Conservation (phyloP, 2,329 filamentous ascomycete genomes). For the Arthrinium puccinioides region DNA sequence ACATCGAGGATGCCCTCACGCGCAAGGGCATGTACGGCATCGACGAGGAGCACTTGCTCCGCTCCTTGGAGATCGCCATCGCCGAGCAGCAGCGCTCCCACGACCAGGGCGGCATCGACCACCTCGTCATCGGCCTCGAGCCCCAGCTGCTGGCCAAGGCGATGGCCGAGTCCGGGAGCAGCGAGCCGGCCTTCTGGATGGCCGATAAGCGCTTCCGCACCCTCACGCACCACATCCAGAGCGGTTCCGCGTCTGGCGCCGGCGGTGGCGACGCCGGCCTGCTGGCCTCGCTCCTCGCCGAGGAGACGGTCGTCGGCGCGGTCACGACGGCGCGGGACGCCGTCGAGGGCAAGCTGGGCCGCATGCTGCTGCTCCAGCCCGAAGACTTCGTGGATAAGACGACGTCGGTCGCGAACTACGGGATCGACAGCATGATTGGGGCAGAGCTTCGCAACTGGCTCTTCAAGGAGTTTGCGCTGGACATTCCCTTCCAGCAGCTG, state of each 20-base stretch:
- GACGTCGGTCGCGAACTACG: conserved; percentile 21
- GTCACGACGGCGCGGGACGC: conserved; percentile 4
- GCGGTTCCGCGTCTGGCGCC: neutral
- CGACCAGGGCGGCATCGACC: conserved; percentile 3
- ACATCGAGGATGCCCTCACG: conserved; percentile 14
- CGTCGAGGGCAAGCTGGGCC: conserved; percentile 12
- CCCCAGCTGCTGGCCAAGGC: conserved; percentile 3
- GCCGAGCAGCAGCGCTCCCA: conserved; percentile 1
- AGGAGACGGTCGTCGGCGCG: neutral
- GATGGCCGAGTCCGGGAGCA: neutral
- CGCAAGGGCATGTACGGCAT: conserved; percentile 22
- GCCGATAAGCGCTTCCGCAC: neutral
- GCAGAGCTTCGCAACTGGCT: conserved; percentile 28
- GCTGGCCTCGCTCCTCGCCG: neutral
- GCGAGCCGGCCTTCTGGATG: neutral
- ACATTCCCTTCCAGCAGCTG: conserved; percentile 31
- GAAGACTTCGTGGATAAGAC: conserved; percentile 13
- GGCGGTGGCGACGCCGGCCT: neutral
- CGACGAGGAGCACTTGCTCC: conserved; percentile 18
- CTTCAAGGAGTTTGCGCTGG: conserved; percentile 26
- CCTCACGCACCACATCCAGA: neutral
- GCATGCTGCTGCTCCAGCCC: conserved; percentile 14
- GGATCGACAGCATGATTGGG: conserved; percentile 29
- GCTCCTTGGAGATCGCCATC: conserved; percentile 19
- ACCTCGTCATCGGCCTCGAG: conserved; percentile 6